phyloP scores from a whole-genome alignment of 805 yeast species.

The Lachancea nothofagi region DNA sequence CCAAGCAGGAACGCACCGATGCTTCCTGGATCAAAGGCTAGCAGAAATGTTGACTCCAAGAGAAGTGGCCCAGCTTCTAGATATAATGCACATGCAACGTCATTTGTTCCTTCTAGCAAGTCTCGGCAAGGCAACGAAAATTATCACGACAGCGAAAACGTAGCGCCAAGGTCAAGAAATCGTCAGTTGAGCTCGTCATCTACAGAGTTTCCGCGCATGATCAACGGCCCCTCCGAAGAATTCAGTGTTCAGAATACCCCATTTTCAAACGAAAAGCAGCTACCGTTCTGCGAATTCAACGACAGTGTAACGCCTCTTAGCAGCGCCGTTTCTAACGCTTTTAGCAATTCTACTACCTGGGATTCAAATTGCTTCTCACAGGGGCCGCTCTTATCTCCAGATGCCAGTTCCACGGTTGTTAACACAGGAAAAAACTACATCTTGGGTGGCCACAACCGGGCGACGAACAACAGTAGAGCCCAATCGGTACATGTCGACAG shows the following conservation, averaged over 20 bases:
- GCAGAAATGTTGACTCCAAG: neutral
- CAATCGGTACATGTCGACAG: slow-evolving; percentile 34
- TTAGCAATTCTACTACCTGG: neutral
- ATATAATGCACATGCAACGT: slow-evolving; percentile 11
- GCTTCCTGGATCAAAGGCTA: neutral
- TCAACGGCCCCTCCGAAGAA: neutral
- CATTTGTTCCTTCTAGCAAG: slow-evolving; percentile 10
- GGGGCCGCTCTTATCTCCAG: slow-evolving; percentile 2
- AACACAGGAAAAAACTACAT: slow-evolving; percentile 33
- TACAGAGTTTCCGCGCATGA: neutral
- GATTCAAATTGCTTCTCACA: slow-evolving; percentile 5
- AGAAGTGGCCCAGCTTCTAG: neutral
- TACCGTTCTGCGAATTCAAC: neutral
- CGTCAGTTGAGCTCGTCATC: neutral
- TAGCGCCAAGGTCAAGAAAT: neutral
- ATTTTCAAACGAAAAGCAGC: neutral
- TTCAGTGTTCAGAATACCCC: neutral
- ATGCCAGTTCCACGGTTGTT: slow-evolving; percentile 16
- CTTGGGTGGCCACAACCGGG: slow-evolving; percentile 30
- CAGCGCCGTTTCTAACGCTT: neutral
- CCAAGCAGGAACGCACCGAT: neutral
- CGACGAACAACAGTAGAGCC: slow-evolving; percentile 30
- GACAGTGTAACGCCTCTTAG: neutral
- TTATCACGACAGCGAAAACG: neutral
- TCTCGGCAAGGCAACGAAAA: neutral